Conservation (phyloP, 2,329 filamentous ascomycete genomes). For the Penicillium thymicola region DNA sequence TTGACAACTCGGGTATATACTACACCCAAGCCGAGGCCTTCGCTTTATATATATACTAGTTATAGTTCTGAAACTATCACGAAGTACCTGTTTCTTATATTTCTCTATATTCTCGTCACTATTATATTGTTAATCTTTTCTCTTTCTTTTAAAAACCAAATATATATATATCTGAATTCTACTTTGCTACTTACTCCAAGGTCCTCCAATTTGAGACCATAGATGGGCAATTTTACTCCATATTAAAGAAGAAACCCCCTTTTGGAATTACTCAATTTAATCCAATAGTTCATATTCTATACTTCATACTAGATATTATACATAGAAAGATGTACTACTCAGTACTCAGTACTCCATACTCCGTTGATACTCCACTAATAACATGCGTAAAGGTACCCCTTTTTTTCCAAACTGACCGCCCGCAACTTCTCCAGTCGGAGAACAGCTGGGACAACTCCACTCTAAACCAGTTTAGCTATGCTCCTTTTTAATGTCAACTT, state of each 20-base stretch:
- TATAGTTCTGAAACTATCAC: too few species aligned
- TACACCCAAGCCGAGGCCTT: slow-evolving; percentile 11
- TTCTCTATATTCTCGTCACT: neutral
- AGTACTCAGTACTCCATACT: too few species aligned
- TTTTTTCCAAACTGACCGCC: slow-evolving; percentile 15
- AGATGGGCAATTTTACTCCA: neutral
- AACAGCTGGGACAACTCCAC: slow-evolving; percentile 31
- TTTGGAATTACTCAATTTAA: neutral
- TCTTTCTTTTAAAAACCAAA: neutral
- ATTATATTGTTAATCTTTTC: neutral
- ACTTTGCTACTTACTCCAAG: neutral
- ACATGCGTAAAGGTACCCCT: neutral
- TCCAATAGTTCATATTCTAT: neutral
- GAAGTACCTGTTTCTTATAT: neutral
- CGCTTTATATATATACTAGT: neutral
- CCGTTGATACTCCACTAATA: neutral
- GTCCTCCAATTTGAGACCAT: neutral
- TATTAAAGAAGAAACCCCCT: neutral
- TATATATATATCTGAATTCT: neutral
- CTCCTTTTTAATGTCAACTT: slow-evolving; percentile 26
- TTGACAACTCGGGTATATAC: slow-evolving; percentile 16
- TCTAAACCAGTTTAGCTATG: slow-evolving; percentile 23
- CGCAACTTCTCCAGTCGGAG: slow-evolving; percentile 24
- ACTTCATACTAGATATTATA: neutral
- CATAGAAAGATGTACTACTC: too few species aligned